Base-by-base conservation (phyloP, 768 basidiomycete genomes). In the Jaapia argillacea region DNA sequence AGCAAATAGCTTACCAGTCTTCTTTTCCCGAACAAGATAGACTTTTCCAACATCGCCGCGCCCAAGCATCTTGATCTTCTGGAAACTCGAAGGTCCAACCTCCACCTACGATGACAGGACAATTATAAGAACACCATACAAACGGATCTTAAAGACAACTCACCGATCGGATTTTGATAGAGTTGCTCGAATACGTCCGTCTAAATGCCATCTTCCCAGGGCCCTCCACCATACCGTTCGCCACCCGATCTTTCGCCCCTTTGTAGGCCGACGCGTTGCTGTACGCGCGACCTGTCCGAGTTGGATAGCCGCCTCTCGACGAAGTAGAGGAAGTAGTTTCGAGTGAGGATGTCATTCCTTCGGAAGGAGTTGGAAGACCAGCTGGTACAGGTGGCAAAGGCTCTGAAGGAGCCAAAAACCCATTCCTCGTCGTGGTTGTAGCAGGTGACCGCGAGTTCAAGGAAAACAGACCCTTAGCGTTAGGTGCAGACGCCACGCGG, bases 1-100 rank as follows among this genome's bases (percentile, higher is more conserved):
- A 46, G 96, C 96, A 65, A 81, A 99, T 49, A 98, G 71, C 66
- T 94, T 96, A 55, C 81, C 77, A 40, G 81, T 81, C 74, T 98
- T 98, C 79, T 99, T 98, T 70, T 99, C 96, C 54, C 86, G 77
- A 40, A 99, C 96, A 36, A 99, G 77, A 67, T 97, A 99, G 33
- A 99, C 96, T 61, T 94, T 87, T 16, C 96, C 96, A 38, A 99
- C 96, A 63, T 99, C 96, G 37, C 96, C 96, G 61, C 96, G 91
- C 38, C 96, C 96, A n/a, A 98, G 74, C 74, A 99, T 75, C 68
- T 93, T 96, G 66, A 98, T 71, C 70, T 99, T 99, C 58, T 85
- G 75, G 65, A 99, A 99, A 61, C 89, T 92, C 39, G 80, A 80
- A 44, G 96, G 94, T 20, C 82, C 77, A 21, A 99, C 94, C 67